Base-by-base conservation (phyloP, 352 stramenopile genomes). In the Globisporangium takayamanum region DNA sequence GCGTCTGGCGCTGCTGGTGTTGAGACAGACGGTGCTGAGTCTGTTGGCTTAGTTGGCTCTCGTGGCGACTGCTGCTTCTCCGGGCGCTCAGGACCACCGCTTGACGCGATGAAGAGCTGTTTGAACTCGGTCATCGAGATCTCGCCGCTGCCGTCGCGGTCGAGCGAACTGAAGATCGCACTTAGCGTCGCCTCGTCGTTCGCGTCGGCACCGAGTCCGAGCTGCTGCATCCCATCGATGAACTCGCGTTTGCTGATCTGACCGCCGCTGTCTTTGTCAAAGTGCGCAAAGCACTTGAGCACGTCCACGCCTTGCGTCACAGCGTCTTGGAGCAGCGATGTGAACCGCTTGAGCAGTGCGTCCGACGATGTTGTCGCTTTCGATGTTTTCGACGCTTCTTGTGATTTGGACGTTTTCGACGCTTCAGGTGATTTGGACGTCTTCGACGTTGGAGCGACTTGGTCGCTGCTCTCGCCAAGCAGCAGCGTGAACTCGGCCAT, bases 211-310 rank as follows among this genome's bases (percentile, higher is more conserved):
- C 52, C 62, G 41, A 93, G 60, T 0, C 70, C 77, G 16, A 94
- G 60, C 48, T 87, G 76, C 16, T 59, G 55, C 67, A 94, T 84
- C 5, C 66, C 73, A 5, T 61, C 52, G 18, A 74, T 49, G 25
- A 95, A 92, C 57, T 92, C 86, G 12, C 70, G 60, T 26, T 71
- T 66, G 2, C 71, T 84, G 50, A 95, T 80, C 2, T 63, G 73
- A 3, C 81, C 78, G 18, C 82, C 85, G 5, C 69, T 64, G 61
- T 96, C 80, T 53, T 89, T 92, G 64, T 96, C 87, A 61, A 96
- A 96, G 50, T 96, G 87, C 0, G 50, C 45, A 51, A 93, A 93
- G 55, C 80, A 89, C n/a, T 69, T 68, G 1, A 76, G 64, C 7
- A 88, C 57, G 15, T 77, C 69, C 5, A 93, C 53, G 0, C 78